phyloP scores from a whole-genome alignment of 352 stramenopile species.

The Phytophthora parvispora region DNA sequence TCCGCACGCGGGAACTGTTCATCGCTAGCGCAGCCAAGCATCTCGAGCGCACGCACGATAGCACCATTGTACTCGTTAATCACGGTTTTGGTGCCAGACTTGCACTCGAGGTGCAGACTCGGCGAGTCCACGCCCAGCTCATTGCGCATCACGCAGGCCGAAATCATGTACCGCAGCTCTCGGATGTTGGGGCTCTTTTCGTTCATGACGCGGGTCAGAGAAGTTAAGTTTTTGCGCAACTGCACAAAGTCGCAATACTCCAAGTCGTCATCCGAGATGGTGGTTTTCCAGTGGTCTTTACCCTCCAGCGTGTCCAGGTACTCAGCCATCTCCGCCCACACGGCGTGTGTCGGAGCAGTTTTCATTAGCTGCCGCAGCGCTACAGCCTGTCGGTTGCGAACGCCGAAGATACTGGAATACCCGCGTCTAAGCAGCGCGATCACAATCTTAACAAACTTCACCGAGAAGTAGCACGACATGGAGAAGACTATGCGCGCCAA shows the following conservation, averaged over 20 bases:
- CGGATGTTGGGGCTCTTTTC: constrained; percentile 44
- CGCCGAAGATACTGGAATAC: constrained; percentile 48
- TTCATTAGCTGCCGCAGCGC: constrained; percentile 71
- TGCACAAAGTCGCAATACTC: constrained; percentile 77
- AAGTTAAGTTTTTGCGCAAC: constrained; percentile 48
- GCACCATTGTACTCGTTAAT: constrained; percentile 67
- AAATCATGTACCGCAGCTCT: constrained; percentile 74
- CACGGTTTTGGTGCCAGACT: constrained; percentile 71
- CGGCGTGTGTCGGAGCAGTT: constrained; percentile 47
- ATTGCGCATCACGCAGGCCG: constrained; percentile 73
- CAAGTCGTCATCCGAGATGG: constrained; percentile 53
- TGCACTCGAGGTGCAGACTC: constrained; percentile 63
- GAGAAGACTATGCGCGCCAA: constrained; percentile 69
- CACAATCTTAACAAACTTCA: constrained; percentile 67
- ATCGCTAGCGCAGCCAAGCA: constrained; percentile 40
- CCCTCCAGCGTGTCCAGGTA: constrained; percentile 71
- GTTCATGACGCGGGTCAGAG: constrained; percentile 37
- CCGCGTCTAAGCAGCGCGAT: constrained; percentile 34
- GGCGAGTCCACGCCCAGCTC: constrained; percentile 70
- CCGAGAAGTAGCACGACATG: constrained; percentile 57
- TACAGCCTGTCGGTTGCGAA: constrained; percentile 61
- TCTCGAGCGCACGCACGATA: constrained; percentile 53
- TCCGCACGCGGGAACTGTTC: constrained; percentile 29
- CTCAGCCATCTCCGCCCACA: constrained; percentile 71
- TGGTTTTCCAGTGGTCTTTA: constrained; percentile 70